Evolutionary conservation across 2,329 filamentous ascomycete species (phyloP).

Genomic region (Fusarium sp.): DNA sequence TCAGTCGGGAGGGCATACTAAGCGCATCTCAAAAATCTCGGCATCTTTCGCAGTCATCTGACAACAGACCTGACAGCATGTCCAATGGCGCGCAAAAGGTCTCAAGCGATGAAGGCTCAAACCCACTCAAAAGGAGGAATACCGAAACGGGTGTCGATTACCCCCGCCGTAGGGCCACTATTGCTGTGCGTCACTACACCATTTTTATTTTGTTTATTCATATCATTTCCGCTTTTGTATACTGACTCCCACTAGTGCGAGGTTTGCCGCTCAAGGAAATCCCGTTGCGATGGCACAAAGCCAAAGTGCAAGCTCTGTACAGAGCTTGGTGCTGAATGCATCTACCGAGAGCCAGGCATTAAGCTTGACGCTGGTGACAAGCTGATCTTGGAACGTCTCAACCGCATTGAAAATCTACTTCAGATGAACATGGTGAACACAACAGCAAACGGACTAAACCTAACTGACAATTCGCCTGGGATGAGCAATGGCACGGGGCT

Average conservation of each 20-base stretch:
- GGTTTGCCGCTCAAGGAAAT: constrained; percentile 82
- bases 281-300: constrained; percentile 79
- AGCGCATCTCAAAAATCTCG: constrained; percentile 63
- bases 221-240: not conserved
- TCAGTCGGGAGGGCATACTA: constrained; percentile 65
- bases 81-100: constrained; percentile 57
- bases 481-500: constrained; percentile 71
- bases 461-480: constrained; percentile 70
- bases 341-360: constrained; percentile 86
- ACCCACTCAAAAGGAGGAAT: constrained; percentile 69
- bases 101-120: constrained; percentile 61
- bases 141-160: constrained; percentile 71
- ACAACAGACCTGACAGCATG: constrained; percentile 54
- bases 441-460: constrained; percentile 60
- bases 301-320: constrained; percentile 87
- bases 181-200: constrained; percentile 62
- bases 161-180: constrained; percentile 70
- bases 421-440: constrained; percentile 70
- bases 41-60: constrained; percentile 65
- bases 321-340: constrained; percentile 82
- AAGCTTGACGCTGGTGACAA: constrained; percentile 90
- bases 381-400: constrained; percentile 81
- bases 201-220: not conserved
- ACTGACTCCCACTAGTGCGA: constrained; percentile 67
- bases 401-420: constrained; percentile 80